phyloP scores from a whole-genome alignment of 78 protist species.

The Dictyostelium intermedium region DNA sequence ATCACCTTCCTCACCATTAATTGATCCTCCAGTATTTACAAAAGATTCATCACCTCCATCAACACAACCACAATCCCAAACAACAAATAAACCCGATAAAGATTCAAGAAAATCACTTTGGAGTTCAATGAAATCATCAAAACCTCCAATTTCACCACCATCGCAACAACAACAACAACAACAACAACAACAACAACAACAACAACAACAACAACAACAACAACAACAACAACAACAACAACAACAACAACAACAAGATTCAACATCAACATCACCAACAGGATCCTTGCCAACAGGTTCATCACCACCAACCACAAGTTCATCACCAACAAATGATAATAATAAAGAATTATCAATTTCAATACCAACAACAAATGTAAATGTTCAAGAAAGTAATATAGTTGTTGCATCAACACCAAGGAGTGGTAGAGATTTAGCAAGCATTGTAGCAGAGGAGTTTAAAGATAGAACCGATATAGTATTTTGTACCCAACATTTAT shows the following conservation, averaged over 20 bases:
- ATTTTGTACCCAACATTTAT: not conserved
- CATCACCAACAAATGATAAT: not conserved
- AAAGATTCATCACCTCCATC: not conserved
- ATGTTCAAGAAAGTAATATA: not conserved
- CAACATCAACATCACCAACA: not conserved
- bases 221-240: not conserved
- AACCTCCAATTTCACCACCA: not conserved
- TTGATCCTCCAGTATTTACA: not conserved
- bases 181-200: not conserved
- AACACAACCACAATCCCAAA: not conserved
- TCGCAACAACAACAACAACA: too few species aligned
- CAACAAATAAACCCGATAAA: not conserved
- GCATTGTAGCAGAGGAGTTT: slow-evolving; percentile 28
- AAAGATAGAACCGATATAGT: slow-evolving; percentile 26
- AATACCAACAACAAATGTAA: not conserved
- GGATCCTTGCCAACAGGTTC: not conserved
- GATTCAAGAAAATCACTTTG: slow-evolving; percentile 21
- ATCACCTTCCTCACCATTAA: slow-evolving; percentile 9
- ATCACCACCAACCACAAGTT: not conserved
- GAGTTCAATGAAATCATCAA: slow-evolving; percentile 23
- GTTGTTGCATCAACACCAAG: slow-evolving; percentile 1
- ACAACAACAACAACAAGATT: not conserved
- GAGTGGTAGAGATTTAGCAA: not conserved
- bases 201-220: not conserved
- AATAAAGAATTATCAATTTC: not conserved